phyloP scores from a whole-genome alignment of 345 rosid species.

The Eucalyptus microcorys region DNA sequence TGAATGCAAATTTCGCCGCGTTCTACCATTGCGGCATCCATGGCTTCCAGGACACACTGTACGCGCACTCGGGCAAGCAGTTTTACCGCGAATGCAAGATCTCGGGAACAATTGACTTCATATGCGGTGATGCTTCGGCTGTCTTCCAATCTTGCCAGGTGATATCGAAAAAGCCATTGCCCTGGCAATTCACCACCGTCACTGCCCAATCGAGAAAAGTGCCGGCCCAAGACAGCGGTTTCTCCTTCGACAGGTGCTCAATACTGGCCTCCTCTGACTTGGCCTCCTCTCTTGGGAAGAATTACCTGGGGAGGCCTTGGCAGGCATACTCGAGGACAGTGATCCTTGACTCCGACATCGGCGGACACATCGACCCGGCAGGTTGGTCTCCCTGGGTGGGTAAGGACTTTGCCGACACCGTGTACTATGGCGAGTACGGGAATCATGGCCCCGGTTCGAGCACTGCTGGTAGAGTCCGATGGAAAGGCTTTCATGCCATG shows the following conservation, averaged over 20 bases:
- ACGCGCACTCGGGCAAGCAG: constrained; percentile 65
- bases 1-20: constrained; percentile 55
- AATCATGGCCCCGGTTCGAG: neutral
- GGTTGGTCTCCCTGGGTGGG: neutral
- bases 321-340: neutral
- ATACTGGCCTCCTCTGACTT: neutral
- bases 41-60: constrained; percentile 77
- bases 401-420: neutral
- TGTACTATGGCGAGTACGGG: neutral
- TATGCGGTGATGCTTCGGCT: constrained; percentile 71
- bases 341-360: neutral
- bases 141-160: constrained; percentile 65
- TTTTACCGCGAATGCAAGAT: constrained; percentile 75
- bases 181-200: constrained; percentile 48
- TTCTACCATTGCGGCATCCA: constrained; percentile 35
- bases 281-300: neutral
- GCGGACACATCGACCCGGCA: neutral
- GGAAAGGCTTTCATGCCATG: neutral
- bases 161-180: constrained; percentile 51
- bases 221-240: constrained; percentile 55
- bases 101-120: constrained; percentile 62
- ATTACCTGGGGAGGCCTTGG: neutral
- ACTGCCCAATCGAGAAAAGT: constrained; percentile 60
- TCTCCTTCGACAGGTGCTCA: constrained; percentile 72
- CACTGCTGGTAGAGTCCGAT: neutral